Conservation (phyloP, 768 basidiomycete genomes). For the Neoboletus magnificus region DNA sequence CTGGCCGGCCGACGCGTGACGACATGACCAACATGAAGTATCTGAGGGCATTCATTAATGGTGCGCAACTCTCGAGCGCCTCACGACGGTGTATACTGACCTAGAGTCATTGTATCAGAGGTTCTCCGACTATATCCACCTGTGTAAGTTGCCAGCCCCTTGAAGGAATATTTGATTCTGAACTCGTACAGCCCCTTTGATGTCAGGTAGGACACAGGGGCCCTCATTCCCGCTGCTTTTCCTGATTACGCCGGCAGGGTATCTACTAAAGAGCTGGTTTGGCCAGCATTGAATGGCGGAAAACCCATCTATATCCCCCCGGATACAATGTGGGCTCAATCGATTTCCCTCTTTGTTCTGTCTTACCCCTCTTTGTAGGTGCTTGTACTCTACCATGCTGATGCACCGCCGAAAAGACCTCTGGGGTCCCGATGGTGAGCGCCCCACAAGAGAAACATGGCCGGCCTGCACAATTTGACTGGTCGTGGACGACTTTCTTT, state of each 20-base stretch:
- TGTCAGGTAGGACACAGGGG: constrained; percentile 13
- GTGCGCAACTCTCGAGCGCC: constrained; percentile 28
- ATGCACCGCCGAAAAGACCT: constrained; percentile 40
- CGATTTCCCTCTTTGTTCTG: neutral
- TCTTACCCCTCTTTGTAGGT: constrained; percentile 3
- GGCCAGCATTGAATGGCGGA: constrained; percentile 26
- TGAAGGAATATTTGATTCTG: neutral
- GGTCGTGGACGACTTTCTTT: neutral
- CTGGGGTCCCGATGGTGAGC: constrained; percentile 37
- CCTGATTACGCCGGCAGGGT: constrained; percentile 14
- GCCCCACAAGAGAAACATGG: too few species aligned
- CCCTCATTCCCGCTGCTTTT: too few species aligned
- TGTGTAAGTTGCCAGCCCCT: constrained; percentile 17
- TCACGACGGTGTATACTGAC: neutral
- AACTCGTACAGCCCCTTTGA: constrained; percentile 17
- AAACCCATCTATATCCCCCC: constrained; percentile 56
- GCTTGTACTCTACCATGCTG: constrained; percentile 23
- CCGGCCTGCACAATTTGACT: neutral
- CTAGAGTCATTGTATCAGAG: constrained; percentile 14
- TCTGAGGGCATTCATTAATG: constrained; percentile 62
- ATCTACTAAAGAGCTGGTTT: constrained; percentile 14
- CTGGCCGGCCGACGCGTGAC: constrained; percentile 48
- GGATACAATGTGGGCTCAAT: constrained; percentile 19
- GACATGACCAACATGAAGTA: constrained; percentile 63
- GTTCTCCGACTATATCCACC: constrained; percentile 33